These are phyloP conservation scores for Termitomyces sp. DNA, from an alignment of 768 basidiomycete species.

Conservation along the genomic window DNA sequence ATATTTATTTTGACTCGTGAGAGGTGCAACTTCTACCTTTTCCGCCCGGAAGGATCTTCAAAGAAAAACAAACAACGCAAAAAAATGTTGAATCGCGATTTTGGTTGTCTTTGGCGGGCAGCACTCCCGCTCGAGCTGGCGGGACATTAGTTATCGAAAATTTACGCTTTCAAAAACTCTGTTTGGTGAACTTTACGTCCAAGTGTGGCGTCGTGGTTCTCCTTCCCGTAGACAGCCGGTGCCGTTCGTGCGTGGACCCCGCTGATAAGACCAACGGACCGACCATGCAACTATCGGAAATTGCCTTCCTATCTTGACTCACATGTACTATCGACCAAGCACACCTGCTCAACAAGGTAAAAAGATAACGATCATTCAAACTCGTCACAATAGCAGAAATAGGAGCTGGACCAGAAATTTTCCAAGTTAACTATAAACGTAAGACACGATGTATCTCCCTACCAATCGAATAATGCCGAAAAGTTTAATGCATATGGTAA, in stretches of 20 bases:
- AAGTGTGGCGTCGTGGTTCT: background rate
- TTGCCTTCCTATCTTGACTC: too few species aligned
- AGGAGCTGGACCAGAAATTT: too few species aligned
- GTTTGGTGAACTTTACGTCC: background rate
- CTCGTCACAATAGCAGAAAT: background rate
- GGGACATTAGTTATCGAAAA: background rate
- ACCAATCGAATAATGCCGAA: background rate
- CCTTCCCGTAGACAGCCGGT: too few species aligned
- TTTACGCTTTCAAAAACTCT: background rate
- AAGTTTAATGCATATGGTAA: background rate
- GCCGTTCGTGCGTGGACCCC: too few species aligned
- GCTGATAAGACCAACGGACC: background rate
- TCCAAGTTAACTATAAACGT: background rate
- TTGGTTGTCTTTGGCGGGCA: background rate
- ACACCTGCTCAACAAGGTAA: background rate
- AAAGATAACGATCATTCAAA: background rate
- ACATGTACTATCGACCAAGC: too few species aligned
- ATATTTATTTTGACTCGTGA: background rate
- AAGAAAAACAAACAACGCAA: background rate
- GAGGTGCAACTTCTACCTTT: background rate
- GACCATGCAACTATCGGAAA: too few species aligned
- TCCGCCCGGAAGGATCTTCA: constrained; percentile 8
- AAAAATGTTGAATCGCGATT: background rate
- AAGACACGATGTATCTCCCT: background rate
- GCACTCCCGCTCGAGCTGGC: background rate